Base-by-base conservation (phyloP, 75 land plant genomes). In the Sequoiadendron giganteum region DNA sequence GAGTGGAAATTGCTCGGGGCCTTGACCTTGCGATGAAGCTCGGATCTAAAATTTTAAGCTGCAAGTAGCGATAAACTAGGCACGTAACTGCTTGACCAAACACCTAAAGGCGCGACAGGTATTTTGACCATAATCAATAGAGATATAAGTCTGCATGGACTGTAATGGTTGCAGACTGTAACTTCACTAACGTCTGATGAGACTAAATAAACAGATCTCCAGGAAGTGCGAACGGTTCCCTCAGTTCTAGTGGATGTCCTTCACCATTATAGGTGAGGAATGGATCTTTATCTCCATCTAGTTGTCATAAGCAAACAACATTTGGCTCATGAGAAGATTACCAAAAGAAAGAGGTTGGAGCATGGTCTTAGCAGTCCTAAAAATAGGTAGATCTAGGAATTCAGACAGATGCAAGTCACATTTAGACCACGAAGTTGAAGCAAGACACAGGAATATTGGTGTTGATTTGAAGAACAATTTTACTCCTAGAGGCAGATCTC, bases 331-430 rank as follows among this genome's bases (percentile, higher is more conserved):
- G 85, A 49, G 48, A 84, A 49, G 15, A 84, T n/a, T 19, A 47
- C 10, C 85, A 84, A 84, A 84, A 49, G 55, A 15, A 84, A 84
- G 48, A 84, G 85, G 38, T 49, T 32, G 38, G 85, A 32, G 38
- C 32, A 11, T 11, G 56, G 55, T 48, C 49, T 84, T 49, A 84
- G 56, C 56, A 84, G 85, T 48, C 36, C 32, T 28, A 48, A 56
- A 84, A 32, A 49, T n/a, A 6, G 85, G 49, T 84, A 45, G 56
- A 1, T 15, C 48, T 48, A 54, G 85, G 18, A 47, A 32, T 84
- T 49, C 85, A 48, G 56, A 49, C 34, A 40, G 82, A 79, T 40
- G 82, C 47, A 79, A 42, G 43, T 28, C 11, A 16, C 82, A 79
- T 40, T 3, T n/a, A 79, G 45, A 28, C 21, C 28, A 28, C 42